A percentile compares a stretch with the other conserved stretches of the same genome.
Conservation (phyloP, 2,329 filamentous ascomycete genomes). For the Zasmidium cellare region DNA sequence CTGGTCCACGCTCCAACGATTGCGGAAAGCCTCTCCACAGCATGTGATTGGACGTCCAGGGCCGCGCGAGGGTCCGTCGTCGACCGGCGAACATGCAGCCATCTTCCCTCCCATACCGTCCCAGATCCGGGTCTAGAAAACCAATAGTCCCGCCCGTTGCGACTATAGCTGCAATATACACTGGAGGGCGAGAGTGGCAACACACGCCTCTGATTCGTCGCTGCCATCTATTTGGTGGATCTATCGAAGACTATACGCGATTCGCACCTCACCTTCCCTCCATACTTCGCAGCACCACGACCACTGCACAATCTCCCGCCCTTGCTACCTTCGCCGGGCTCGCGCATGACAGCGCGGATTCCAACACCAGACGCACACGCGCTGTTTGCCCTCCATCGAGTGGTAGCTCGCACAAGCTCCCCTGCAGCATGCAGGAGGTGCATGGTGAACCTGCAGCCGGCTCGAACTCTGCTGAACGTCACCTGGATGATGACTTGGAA, state of each 20-base stretch:
- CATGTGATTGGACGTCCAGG: not conserved
- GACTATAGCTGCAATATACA: not conserved
- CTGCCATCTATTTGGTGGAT: not conserved
- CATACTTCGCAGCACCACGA: not conserved
- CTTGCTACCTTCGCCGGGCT: not conserved
- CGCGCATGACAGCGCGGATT: not conserved
- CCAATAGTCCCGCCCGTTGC: not conserved
- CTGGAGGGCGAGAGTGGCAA: not conserved
- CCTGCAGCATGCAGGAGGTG: constrained; percentile 2
- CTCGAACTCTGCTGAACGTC: not conserved
- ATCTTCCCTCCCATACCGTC: not conserved
- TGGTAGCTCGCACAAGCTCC: not conserved
- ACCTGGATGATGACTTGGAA: not conserved
- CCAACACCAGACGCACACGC: not conserved
- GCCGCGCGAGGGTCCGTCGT: not conserved
- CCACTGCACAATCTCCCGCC: not conserved
- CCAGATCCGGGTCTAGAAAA: not conserved
- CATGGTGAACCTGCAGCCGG: not conserved
- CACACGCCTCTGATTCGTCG: not conserved
- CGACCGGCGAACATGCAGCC: not conserved
- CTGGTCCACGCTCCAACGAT: not conserved
- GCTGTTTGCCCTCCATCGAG: not conserved
- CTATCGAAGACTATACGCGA: not conserved
- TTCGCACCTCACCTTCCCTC: not conserved
- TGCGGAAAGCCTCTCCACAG: not conserved